phyloP scores from a whole-genome alignment of 352 stramenopile genomes.

The Globisporangium iwayamae region DNA sequence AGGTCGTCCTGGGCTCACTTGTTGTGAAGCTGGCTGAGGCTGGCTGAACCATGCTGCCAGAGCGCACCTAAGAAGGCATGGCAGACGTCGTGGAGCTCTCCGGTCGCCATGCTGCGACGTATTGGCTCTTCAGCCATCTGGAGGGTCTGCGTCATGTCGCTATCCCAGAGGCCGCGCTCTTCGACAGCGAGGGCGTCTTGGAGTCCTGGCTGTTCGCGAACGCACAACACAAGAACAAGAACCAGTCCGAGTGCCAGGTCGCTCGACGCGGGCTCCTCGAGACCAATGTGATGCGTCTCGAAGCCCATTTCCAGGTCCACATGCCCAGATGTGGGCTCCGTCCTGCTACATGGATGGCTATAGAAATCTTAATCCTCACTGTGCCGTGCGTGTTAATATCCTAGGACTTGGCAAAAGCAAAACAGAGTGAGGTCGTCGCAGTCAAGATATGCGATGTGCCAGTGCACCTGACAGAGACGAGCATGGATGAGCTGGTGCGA shows the following conservation, averaged over 20 bases:
- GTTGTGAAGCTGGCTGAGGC: too few species aligned
- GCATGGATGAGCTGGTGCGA: constrained; percentile 23
- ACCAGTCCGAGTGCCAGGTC: constrained; percentile 11
- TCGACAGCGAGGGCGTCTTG: constrained; percentile 38
- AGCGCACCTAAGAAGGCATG: background rate
- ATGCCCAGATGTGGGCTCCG: too few species aligned
- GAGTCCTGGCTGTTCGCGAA: constrained; percentile 28
- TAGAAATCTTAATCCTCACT: background rate
- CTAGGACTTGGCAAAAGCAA: constrained; percentile 18
- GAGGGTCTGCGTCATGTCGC: constrained; percentile 19
- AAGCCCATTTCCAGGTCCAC: constrained; percentile 31
- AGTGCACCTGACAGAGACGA: constrained; percentile 17
- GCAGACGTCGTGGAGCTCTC: background rate
- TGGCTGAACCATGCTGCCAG: too few species aligned
- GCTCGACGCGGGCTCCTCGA: constrained; percentile 21
- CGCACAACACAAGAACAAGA: constrained; percentile 1
- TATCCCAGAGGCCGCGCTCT: constrained; percentile 37
- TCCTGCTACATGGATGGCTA: background rate
- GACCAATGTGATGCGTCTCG: constrained; percentile 35
- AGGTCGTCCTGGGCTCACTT: too few species aligned
- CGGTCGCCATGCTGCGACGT: constrained; percentile 20
- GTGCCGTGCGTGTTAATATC: background rate
- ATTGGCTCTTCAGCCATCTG: constrained; percentile 33
- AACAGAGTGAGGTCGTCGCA: constrained; percentile 14
- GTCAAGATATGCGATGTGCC: constrained; percentile 15